phyloP scores from a whole-genome alignment of 306 rosid species.

The Benincasa hispida region DNA sequence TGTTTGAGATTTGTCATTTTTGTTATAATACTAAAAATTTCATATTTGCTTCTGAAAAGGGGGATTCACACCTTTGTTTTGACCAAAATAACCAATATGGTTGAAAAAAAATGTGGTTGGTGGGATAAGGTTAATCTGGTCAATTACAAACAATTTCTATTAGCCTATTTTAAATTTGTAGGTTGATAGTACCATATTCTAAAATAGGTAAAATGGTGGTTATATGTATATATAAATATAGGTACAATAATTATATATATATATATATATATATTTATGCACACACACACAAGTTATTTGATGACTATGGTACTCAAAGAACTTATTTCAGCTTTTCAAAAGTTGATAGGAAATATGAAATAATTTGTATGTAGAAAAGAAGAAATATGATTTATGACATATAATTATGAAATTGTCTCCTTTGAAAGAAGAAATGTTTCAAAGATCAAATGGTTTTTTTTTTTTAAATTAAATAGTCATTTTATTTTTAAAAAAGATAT shows the following conservation, averaged over 20 bases:
- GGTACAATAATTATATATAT: too few species aligned
- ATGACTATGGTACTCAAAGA: too few species aligned
- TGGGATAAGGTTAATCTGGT: conserved; percentile 1
- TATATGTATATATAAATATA: background rate
- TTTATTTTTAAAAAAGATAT: too few species aligned
- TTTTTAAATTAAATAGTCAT: too few species aligned
- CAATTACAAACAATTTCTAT: background rate
- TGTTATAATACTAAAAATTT: background rate
- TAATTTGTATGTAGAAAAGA: too few species aligned
- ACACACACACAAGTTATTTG: too few species aligned
- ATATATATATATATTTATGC: background rate
- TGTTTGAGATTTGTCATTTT: conserved; percentile 8
- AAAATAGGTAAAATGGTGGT: background rate
- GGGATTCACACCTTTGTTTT: background rate
- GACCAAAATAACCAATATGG: background rate
- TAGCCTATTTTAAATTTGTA: background rate
- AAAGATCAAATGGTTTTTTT: too few species aligned
- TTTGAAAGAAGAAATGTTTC: too few species aligned
- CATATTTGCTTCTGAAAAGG: background rate
- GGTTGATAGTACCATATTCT: background rate
- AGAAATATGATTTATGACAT: too few species aligned
- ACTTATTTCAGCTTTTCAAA: too few species aligned
- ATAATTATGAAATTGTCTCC: too few species aligned
- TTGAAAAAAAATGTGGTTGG: background rate
- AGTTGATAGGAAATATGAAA: background rate